Evolutionary conservation across 139 green algal species (phyloP).

Genomic region (Tetraselmis chui): DNA sequence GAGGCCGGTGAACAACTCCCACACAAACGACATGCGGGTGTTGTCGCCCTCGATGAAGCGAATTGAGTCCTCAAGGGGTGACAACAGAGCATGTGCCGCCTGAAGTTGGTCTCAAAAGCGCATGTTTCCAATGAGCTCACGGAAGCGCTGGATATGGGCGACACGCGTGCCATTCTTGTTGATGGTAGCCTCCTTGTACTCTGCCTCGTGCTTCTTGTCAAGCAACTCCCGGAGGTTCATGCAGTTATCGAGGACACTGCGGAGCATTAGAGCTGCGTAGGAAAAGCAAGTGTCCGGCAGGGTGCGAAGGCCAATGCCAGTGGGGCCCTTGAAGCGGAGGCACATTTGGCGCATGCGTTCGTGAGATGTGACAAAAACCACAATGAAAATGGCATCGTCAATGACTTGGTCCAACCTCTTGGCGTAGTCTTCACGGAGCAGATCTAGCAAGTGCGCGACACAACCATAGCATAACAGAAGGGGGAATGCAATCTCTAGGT

Average conservation of each 20-base stretch:
- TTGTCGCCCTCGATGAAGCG: not conserved
- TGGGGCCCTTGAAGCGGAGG: not conserved
- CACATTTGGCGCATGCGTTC: not conserved
- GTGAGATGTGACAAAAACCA: not conserved
- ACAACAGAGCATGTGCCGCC: not conserved
- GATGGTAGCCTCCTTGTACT: not conserved
- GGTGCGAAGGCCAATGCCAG: not conserved
- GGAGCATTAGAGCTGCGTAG: not conserved
- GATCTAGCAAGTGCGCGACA: not conserved
- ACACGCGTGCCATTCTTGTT: not conserved
- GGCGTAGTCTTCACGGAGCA: not conserved
- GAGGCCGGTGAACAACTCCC: not conserved
- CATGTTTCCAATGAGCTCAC: not conserved
- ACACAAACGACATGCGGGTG: not conserved
- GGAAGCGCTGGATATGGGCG: not conserved
- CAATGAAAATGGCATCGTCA: not conserved
- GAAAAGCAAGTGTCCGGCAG: not conserved
- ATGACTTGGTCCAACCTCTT: not conserved
- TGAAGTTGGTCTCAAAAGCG: not conserved
- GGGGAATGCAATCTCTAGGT: not conserved
- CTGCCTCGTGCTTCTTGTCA: not conserved
- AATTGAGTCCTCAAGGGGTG: not conserved
- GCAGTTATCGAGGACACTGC: not conserved
- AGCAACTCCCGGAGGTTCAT: not conserved
- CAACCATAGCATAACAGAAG: not conserved